Conservation (phyloP, 768 basidiomycete genomes). For the Tylopilus cervinicoccineus region DNA sequence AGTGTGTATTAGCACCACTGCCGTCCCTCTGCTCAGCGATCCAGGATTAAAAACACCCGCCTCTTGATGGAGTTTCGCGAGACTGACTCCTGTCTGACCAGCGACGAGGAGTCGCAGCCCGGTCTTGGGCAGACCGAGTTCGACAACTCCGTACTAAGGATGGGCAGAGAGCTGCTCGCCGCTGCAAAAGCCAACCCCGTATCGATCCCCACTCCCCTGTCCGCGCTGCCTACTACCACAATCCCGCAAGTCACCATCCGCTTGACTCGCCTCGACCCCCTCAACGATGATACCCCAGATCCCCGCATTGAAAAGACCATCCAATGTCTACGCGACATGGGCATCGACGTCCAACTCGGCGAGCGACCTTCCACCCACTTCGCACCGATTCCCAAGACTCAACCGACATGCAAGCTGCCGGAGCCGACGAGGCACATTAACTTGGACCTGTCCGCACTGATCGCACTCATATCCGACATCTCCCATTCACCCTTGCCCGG, state of each 20-base stretch:
- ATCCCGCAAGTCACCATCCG: conserved; percentile 55
- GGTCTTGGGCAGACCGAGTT: conserved; percentile 49
- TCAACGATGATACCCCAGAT: conserved; percentile 34
- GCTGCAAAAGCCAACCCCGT: conserved; percentile 61
- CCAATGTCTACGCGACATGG: conserved; percentile 52
- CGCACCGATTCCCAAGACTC: neutral
- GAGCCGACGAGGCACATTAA: conserved; percentile 62
- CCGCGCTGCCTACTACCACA: conserved; percentile 9
- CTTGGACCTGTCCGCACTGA: conserved; percentile 79
- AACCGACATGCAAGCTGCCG: conserved; percentile 16
- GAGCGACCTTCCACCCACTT: conserved; percentile 36
- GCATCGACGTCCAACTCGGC: conserved; percentile 64
- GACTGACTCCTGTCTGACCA: conserved; percentile 73
- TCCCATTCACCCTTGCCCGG: conserved; percentile 67
- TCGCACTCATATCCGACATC: conserved; percentile 80
- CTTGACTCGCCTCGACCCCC: conserved; percentile 64
- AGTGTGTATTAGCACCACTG: conserved; percentile 35
- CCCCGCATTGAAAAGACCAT: conserved; percentile 62
- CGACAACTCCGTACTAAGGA: conserved; percentile 70
- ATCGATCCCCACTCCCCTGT: conserved; percentile 13
- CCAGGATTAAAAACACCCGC: conserved; percentile 72
- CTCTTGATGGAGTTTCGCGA: conserved; percentile 80
- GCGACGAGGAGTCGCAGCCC: conserved; percentile 40
- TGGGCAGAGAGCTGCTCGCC: conserved; percentile 61
- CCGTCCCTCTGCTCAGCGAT: neutral